Evolutionary conservation across 495 filamentous ascomycete species (phyloP).

Genomic region (Bacidia rubella): DNA sequence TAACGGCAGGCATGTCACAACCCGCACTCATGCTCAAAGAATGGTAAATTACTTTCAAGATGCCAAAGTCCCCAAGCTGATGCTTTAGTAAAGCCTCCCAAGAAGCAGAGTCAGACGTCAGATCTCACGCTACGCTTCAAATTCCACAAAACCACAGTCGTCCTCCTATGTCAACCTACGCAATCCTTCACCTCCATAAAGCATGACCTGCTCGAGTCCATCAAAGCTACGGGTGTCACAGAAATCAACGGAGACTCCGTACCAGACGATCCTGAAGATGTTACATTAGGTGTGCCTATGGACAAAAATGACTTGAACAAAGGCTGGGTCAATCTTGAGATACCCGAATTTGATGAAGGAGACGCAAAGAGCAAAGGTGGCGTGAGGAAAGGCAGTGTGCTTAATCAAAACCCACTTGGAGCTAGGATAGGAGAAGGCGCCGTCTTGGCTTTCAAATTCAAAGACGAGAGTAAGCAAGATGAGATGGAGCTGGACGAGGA

Average conservation of each 20-base stretch:
- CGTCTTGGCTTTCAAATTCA: conserved; percentile 59
- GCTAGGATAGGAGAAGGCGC: conserved; percentile 43
- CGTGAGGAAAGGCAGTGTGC: conserved; percentile 27
- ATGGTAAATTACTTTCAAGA: background rate
- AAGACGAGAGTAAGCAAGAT: conserved; percentile 20
- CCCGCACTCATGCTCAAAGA: no score
- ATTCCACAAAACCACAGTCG: conserved; percentile 60
- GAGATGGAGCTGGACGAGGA: conserved; percentile 35
- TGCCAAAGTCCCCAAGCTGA: background rate
- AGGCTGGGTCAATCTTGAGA: conserved; percentile 42
- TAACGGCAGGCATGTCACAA: no score
- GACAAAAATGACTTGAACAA: conserved; percentile 41
- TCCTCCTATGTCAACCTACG: conserved; percentile 52
- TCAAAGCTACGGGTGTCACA: conserved; percentile 28
- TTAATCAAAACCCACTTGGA: conserved; percentile 31
- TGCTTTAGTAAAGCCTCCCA: conserved; percentile 10
- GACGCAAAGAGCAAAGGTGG: conserved; percentile 29
- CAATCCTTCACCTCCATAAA: conserved; percentile 49
- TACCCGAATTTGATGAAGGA: conserved; percentile 26
- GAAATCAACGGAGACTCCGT: conserved; percentile 34
- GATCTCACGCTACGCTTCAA: conserved; percentile 66
- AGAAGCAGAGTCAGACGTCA: conserved; percentile 17
- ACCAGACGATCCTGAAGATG: conserved; percentile 33
- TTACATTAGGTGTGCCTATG: conserved; percentile 40
- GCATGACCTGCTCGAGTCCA: conserved; percentile 44